Evolutionary conservation across 2,329 filamentous ascomycete genomes (phyloP), one percentile per base, ranked within the genome.

Genomic region (Penicillium verrucosum): DNA sequence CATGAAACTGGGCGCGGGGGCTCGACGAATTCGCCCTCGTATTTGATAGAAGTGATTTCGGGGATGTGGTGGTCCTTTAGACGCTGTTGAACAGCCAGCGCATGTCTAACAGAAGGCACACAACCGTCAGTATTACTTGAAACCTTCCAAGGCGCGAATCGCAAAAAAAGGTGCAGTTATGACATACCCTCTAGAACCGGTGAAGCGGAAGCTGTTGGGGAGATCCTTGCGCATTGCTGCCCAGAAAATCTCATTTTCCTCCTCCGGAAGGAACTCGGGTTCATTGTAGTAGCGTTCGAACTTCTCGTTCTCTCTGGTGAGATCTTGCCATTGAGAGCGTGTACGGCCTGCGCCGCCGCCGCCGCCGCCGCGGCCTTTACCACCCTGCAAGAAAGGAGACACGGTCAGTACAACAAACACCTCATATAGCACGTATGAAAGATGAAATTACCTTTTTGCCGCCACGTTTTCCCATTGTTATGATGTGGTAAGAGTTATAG

Each of bases 121-220:
- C 30, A 49, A 55, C 38, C 21, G 54, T 65, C 37, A 65, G 56
- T 48, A 58, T 56, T 18, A 36, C 27, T 40, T 36, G 45, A 36
- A 47, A 44, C 36, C 5, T 47, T 41, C 12, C 16, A 41, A n/a
- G n/a, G 38, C 23, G 18, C 12, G 27, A 40, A 38, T 49, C 52
- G 63, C 60, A 43, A 37, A 42, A 30, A 27, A 25, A 29, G 14
- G 18, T 6, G 18, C 16, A 18, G 47, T 58, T 36, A 12, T n/a
- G 45, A 74, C 76, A 57, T 81, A 90, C 88, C 90, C 90, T 81
- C 93, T 95, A 45, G 92, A 97, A 37, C 94, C 94, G 58, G 92
- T 95, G 78, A 99, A 99, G 60, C 94, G 87, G 80, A 97, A 99
- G 76, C 92, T 97, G 79, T 97, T 97, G 54, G 94, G 94, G 49